These are phyloP conservation scores for Lichtheimia ornata DNA, from an alignment of 371 early-diverging fungal species.

Conservation along the genomic window DNA sequence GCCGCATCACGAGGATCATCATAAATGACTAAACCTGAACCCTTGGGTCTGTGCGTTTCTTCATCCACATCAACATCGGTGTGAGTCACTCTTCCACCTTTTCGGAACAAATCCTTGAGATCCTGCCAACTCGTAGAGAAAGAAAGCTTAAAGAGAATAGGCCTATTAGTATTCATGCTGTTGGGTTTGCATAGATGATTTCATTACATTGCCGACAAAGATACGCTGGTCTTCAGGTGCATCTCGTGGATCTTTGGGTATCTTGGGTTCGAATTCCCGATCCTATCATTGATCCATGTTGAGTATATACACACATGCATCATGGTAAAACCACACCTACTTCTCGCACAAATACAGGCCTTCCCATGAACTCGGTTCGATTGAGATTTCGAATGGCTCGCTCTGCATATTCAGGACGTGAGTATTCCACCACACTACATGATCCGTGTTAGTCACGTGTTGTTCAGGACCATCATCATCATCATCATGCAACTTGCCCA, in stretches of 20 bases:
- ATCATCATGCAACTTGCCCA: conserved; percentile 33
- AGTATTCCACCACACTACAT: conserved; percentile 76
- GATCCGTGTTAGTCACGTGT: neutral
- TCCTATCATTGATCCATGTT: conserved; percentile 38
- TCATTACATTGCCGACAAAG: conserved; percentile 69
- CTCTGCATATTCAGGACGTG: conserved; percentile 77
- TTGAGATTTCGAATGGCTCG: conserved; percentile 76
- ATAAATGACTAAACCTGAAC: conserved; percentile 72
- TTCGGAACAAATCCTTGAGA: conserved; percentile 74
- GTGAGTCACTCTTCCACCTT: conserved; percentile 62
- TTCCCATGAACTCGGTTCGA: conserved; percentile 73
- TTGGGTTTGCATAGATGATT: neutral
- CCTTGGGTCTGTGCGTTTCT: conserved; percentile 62
- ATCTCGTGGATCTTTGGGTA: conserved; percentile 49
- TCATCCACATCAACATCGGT: conserved; percentile 70
- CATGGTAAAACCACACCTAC: conserved; percentile 18
- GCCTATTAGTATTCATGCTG: neutral
- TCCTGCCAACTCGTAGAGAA: conserved; percentile 78
- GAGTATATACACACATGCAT: neutral
- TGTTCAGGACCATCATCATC: neutral
- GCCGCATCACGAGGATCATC: conserved; percentile 64
- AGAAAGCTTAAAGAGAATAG: conserved; percentile 57
- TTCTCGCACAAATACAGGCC: conserved; percentile 80
- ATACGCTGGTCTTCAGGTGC: conserved; percentile 60
- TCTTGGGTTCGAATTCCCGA: conserved; percentile 54